Base-by-base conservation (phyloP, 2,329 filamentous ascomycete species). In the Teratosphaeria zuluensis region DNA sequence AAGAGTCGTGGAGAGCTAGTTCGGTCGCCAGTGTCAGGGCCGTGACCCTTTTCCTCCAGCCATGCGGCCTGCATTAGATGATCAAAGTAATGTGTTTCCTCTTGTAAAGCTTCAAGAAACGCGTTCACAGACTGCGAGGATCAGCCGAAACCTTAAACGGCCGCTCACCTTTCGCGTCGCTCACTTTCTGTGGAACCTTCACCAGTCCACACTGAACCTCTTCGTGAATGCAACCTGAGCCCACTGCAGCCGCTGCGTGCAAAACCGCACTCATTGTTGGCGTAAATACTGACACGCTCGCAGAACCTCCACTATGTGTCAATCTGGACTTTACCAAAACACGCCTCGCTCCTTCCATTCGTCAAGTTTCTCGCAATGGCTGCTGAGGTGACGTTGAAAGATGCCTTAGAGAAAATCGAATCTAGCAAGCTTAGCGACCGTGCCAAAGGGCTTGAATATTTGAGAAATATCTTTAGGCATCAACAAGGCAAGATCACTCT, bases 381-480 rank as follows among this genome's bases (percentile, higher is more conserved):
- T 42, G 57, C 28, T 19, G 51, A 58, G 52, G 42, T 56, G n/a
- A 59, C 57, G 24, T 38, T 59, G 11, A 7, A 9, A n/a, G 24
- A 35, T 33, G 54, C 57, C 28, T n/a, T 58, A 54, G 73, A 71
- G 60, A 69, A 72, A 59, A 67, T 81, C 54, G 68, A 73, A 19
- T 76, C 76, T 30, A 75, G 74, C 32, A 75, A 69, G 61, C 68
- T 74, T 55, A 76, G 71, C 61, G 77, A 79, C 30, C 80, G 82
- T 46, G 69, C 67, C 35, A 75, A 79, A 60, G 82, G 79, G 33
- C 72, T 85, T 60, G 76, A 76, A 62, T 78, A 83, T 64, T 72
- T 85, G 57, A 80, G 80, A 67, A 77, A 80, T 62, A 78, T 84
- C 57, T 73, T 86, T 33, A 76, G 77, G 56, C 76, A 81, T 65